Evolutionary conservation across 2,329 filamentous ascomycete genomes (phyloP).

Genomic region (Calonectria hongkongensis): DNA sequence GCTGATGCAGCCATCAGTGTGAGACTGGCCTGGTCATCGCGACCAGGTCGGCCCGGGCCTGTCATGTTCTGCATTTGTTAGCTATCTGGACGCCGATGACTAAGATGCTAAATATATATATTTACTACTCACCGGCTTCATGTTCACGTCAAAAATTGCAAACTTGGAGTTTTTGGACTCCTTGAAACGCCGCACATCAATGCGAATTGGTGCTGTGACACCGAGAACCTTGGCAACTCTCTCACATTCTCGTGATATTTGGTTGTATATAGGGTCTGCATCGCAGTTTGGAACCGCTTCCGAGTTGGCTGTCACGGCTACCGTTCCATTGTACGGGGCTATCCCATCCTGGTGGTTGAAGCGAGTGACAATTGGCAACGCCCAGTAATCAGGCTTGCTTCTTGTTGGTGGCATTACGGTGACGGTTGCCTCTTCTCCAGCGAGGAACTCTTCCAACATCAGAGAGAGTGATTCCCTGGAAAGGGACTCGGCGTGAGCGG

Average conservation of each 20-base stretch:
- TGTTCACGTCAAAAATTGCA: conserved; percentile 71
- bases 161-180: conserved; percentile 58
- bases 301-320: conserved; percentile 62
- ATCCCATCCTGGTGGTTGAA: conserved; percentile 47
- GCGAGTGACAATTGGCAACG: conserved; percentile 58
- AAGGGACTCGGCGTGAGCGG: conserved; percentile 33
- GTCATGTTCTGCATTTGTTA: conserved; percentile 45
- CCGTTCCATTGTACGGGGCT: conserved; percentile 47
- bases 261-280: conserved; percentile 42
- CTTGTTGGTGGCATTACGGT: conserved; percentile 69
- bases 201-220: conserved; percentile 66
- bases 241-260: conserved; percentile 62
- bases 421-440: conserved; percentile 69
- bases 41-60: conserved; percentile 43
- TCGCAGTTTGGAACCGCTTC: conserved; percentile 58
- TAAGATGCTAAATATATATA: not conserved
- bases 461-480: conserved; percentile 35
- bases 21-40: conserved; percentile 48
- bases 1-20: conserved; percentile 43
- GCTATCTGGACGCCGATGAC: conserved; percentile 1
- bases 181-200: conserved; percentile 66
- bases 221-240: conserved; percentile 61
- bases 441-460: conserved; percentile 69
- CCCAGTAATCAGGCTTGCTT: conserved; percentile 60
- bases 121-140: conserved; percentile 66